A percentile compares a stretch with the other conserved stretches of the same genome.
phyloP scores from a whole-genome alignment of 495 filamentous ascomycete genomes.

The Xylaria castorea region DNA sequence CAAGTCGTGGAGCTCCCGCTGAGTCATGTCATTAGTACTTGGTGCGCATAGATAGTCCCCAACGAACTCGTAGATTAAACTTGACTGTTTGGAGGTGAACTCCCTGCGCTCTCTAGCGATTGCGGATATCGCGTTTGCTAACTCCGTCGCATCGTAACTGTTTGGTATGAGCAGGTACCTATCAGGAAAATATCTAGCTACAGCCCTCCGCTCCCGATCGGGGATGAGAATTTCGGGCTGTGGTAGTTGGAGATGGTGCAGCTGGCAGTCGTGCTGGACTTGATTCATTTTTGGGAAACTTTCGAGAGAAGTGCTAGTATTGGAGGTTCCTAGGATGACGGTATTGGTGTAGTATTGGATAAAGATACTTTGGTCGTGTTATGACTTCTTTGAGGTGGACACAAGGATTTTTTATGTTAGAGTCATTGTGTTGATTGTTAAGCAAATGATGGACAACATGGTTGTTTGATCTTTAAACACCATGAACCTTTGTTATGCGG shows the following conservation, averaged over 20 bases:
- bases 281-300: background rate
- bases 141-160: background rate
- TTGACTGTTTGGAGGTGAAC: background rate
- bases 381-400: background rate
- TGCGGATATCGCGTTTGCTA: background rate
- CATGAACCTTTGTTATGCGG: background rate
- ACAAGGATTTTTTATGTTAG: background rate
- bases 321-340: background rate
- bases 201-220: background rate
- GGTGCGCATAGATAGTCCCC: background rate
- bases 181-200: background rate
- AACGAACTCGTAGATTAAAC: background rate
- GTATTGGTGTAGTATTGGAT: background rate
- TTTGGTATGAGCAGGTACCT: background rate
- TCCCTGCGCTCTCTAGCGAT: background rate
- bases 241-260: background rate
- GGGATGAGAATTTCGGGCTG: background rate
- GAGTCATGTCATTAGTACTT: background rate
- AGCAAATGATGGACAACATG: background rate
- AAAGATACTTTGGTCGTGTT: background rate
- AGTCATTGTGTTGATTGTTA: conserved; percentile 1
- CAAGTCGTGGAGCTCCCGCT: background rate
- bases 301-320: background rate
- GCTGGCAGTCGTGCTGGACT: background rate
- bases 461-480: background rate